phyloP scores from a whole-genome alignment of 2,329 filamentous ascomycete species.

The Pyricularia sp. region DNA sequence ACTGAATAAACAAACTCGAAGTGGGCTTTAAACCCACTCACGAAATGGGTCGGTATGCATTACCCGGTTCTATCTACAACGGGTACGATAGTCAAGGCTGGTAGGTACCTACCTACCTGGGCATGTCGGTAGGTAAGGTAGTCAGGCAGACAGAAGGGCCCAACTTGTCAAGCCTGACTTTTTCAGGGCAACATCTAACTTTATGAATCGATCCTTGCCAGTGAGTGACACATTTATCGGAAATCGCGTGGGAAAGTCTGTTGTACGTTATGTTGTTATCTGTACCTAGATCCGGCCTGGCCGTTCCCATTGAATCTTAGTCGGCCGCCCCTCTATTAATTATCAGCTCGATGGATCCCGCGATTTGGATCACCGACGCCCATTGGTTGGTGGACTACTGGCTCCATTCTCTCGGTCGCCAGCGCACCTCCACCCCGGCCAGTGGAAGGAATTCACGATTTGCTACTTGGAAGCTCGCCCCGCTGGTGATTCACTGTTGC shows the following conservation, averaged over 20 bases:
- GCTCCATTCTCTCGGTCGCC: background rate
- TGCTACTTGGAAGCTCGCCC: background rate
- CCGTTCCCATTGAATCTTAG: background rate
- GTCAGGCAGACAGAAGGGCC: background rate
- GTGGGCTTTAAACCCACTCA: background rate
- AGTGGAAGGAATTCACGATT: background rate
- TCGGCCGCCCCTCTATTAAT: too few species aligned
- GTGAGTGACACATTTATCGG: background rate
- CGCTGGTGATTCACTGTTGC: background rate
- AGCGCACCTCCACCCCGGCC: background rate
- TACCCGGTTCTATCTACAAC: too few species aligned
- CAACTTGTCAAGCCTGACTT: background rate
- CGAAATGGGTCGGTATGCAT: background rate
- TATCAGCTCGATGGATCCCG: background rate
- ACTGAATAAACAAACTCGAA: background rate
- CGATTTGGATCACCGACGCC: background rate
- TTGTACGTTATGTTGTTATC: background rate
- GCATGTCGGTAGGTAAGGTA: too few species aligned
- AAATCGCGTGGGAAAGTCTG: background rate
- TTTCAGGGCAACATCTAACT: background rate
- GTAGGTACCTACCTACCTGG: background rate
- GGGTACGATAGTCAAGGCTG: too few species aligned
- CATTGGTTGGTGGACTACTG: background rate
- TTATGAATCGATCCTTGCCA: background rate
- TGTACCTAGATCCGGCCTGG: background rate